Evolutionary conservation across 257 asterid genomes (phyloP), one percentile per base, ranked within the genome.

Genomic region (Rubia yunnanensis): DNA sequence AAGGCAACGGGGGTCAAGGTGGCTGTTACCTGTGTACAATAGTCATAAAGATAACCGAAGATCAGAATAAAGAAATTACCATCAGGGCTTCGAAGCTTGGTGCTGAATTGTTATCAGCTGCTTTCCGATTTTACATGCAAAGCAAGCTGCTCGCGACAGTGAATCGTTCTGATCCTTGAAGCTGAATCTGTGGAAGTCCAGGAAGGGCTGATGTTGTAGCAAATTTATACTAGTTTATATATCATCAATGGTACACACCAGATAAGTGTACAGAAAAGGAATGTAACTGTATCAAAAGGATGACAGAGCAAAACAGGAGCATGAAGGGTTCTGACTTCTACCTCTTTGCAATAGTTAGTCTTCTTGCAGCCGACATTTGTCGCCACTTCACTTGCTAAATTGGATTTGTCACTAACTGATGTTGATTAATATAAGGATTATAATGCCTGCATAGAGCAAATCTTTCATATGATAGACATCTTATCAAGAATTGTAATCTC

Each of bases 41-140:
- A 94, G 56, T 74, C 87, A 67, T 20, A 94, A 94, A 76, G 96
- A 88, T 50, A 75, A 68, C n/a, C 80, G 87, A 50, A 83, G 99
- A 86, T 82, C 95, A 48, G 98, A 94, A 50, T 94, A 85, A 85
- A 55, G 39, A n/a, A 60, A 32, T 10, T 22, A 18, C 4, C 60
- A 5, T 6, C 28, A 18, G 57, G 11, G 57, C 24, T 48, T 27
- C 48, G 50, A 50, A 36, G 23, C 69, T 34, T 44, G 41, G 71
- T 24, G 34, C 62, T 74, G 46, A 23, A 20, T 64, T 59, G 44
- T 62, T 67, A 80, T 70, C 80, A 39, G 70, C 69, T 75, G 88
- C 88, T 80, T 83, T 70, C 72, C 38, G 65, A 76, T 55, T 73
- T 73, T 59, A 44, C 26, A 67, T 59, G 49, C 72, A 68, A 80